These are phyloP conservation scores for Solanum neorickii DNA, from an alignment of 257 asterid species.

Conservation along the genomic window DNA sequence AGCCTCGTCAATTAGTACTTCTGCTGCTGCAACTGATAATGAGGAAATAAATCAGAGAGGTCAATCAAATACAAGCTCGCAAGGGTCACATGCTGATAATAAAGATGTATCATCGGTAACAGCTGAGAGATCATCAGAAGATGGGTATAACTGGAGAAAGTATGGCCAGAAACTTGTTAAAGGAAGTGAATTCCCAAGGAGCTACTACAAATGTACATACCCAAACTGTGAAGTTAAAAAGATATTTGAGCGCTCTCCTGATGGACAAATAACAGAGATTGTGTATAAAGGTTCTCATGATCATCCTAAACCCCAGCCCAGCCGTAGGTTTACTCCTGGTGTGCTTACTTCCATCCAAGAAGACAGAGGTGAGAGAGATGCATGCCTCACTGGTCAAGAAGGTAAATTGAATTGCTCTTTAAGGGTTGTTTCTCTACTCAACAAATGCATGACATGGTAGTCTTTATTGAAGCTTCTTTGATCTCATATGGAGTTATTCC, in stretches of 20 bases:
- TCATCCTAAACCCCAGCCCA: slow-evolving; percentile 92
- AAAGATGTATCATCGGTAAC: slow-evolving; percentile 42
- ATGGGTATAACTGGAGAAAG: slow-evolving; percentile 96
- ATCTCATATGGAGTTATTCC: neutral
- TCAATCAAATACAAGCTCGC: slow-evolving; percentile 20
- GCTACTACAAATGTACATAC: slow-evolving; percentile 92
- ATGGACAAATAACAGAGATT: slow-evolving; percentile 86
- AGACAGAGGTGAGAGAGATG: slow-evolving; percentile 51
- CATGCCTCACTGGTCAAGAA: slow-evolving; percentile 44
- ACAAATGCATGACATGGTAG: neutral
- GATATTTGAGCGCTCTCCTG: slow-evolving; percentile 88
- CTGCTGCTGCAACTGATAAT: slow-evolving; percentile 13
- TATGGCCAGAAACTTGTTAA: slow-evolving; percentile 97
- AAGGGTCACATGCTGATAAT: slow-evolving; percentile 40
- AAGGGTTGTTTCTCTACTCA: neutral
- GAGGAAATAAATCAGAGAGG: slow-evolving; percentile 39
- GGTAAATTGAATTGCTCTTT: slow-evolving; percentile 34
- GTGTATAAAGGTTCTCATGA: slow-evolving; percentile 93
- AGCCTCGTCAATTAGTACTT: slow-evolving; percentile 20
- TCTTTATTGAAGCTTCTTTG: neutral
- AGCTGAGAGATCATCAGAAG: slow-evolving; percentile 77
- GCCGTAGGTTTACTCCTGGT: slow-evolving; percentile 71
- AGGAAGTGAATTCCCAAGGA: slow-evolving; percentile 96
- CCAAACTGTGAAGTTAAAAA: slow-evolving; percentile 95
- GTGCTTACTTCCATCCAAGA: slow-evolving; percentile 61